These are phyloP conservation scores for Tubosaeta brunneosetosa DNA, from an alignment of 768 basidiomycete species.

Conservation along the genomic window DNA sequence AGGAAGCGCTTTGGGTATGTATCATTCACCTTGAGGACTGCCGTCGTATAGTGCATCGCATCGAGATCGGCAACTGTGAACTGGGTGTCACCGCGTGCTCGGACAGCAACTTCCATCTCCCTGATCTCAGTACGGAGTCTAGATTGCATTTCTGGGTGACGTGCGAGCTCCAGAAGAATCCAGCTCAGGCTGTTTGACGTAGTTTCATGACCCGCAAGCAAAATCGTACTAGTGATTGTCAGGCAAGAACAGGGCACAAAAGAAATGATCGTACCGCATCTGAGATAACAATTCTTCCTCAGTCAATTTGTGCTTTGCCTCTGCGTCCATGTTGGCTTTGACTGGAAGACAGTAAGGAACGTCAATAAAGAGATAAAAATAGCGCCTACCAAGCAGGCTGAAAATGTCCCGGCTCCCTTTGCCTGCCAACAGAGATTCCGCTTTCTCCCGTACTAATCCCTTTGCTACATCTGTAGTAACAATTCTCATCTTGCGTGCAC, in stretches of 20 bases:
- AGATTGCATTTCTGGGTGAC: slow-evolving; percentile 51
- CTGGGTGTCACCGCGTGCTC: background rate
- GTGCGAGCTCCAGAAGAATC: slow-evolving; percentile 48
- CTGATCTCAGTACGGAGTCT: slow-evolving; percentile 43
- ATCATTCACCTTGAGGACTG: slow-evolving; percentile 25
- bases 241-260: background rate
- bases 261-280: slow-evolving; percentile 13
- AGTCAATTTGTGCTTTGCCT: slow-evolving; percentile 21
- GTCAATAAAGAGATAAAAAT: background rate
- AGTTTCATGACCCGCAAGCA: slow-evolving; percentile 47
- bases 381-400: slow-evolving; percentile 39
- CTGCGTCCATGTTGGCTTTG: slow-evolving; percentile 26
- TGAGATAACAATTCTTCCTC: slow-evolving; percentile 7
- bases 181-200: slow-evolving; percentile 45
- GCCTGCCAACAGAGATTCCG: slow-evolving; percentile 9
- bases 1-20: no score
- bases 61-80: slow-evolving; percentile 40
- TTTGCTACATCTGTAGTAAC: slow-evolving; percentile 12
- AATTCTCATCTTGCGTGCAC: slow-evolving; percentile 10
- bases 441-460: slow-evolving; percentile 17
- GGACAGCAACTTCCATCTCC: background rate
- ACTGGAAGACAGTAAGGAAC: slow-evolving; percentile 8
- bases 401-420: slow-evolving; percentile 16
- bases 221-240: slow-evolving; percentile 35
- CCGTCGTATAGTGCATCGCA: slow-evolving; percentile 40